Evolutionary conservation across 2,329 filamentous ascomycete species (phyloP), one percentile per base, ranked within the genome.

Genomic region (Sclerotinia trifoliorum): DNA sequence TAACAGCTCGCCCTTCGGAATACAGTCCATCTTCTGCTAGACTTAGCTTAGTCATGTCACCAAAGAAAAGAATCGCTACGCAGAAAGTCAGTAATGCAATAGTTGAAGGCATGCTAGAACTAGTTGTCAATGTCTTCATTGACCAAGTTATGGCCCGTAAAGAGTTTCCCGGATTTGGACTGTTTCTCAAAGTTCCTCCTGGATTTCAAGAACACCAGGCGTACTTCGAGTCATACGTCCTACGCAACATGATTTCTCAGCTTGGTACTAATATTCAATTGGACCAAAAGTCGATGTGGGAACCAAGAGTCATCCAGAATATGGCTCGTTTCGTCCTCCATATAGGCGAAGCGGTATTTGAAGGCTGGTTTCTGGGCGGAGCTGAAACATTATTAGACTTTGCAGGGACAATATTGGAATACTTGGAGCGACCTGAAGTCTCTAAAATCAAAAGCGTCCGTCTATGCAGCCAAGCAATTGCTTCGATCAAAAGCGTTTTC

Each of bases 281-380:
- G 2, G 86, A 94, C 71, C 88, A 91, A 74, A 88, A 89, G 67
- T 80, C 90, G 0, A 83, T 98, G 1, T 86, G 87, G 67, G 94
- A 98, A 76, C 92, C 95, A 1, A 88, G 90, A 70, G 86, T 96
- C 0, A 82, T 99, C 62, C 94, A 90, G 5, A 99, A 99, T 73
- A 83, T 99, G 75, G 89, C 91, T 0, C 87, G 93, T 17, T 90
- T 97, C 71, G 88, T 89, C 44, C 82, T 86, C 3, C 92, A 98
- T 76, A 86, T 98, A 77, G 87, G 90, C 0, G 95, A 99, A 78
- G 92, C 93, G 7, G 90, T 97, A 17, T 97, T 95, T 73, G 95
- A 98, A 79, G 95, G 95, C 21, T 97, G 94, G 92, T 98, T 98
- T 76, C 86, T 97, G 71, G 90, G 95, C 72, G 94, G 94, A 1